These are phyloP conservation scores for Pestalotiopsis sp. DNA, from an alignment of 2,329 filamentous ascomycete genomes.

Conservation along the genomic window DNA sequence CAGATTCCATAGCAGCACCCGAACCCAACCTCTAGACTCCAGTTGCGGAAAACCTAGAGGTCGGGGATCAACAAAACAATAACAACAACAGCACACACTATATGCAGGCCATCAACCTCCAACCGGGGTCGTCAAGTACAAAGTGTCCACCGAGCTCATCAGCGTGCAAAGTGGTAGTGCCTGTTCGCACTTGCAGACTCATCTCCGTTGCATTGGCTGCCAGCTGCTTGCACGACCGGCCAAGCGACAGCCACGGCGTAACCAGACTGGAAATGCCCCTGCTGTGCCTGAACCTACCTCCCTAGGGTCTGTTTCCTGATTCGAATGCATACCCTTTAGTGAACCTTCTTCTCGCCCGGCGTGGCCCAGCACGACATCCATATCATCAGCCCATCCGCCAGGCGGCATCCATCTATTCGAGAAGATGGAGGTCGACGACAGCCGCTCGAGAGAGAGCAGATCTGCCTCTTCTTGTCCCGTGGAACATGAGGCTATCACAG, in stretches of 20 bases:
- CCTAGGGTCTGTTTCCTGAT: background rate
- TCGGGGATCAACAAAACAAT: background rate
- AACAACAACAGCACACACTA: background rate
- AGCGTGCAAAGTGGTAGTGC: constrained; percentile 3
- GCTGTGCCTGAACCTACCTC: background rate
- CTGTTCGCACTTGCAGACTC: constrained; percentile 12
- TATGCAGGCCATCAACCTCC: background rate
- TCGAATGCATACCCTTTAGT: background rate
- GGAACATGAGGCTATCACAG: background rate
- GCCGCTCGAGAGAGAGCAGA: background rate
- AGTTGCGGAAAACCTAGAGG: background rate
- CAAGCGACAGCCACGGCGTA: constrained; percentile 7
- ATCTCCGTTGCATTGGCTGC: constrained; percentile 19
- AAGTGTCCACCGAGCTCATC: background rate
- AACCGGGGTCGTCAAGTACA: no score
- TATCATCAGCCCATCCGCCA: background rate
- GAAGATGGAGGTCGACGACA: background rate
- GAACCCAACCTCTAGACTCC: background rate
- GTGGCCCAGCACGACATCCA: background rate
- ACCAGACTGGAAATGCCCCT: background rate
- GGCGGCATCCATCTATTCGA: background rate
- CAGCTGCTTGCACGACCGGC: background rate
- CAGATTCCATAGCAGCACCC: background rate
- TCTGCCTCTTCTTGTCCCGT: background rate
- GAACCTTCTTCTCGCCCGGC: background rate